Percentiles rank a stretch among this genome's conserved stretches.
Conservation (phyloP, 2,329 filamentous ascomycete species). For the Chaetothyriales sp. region DNA sequence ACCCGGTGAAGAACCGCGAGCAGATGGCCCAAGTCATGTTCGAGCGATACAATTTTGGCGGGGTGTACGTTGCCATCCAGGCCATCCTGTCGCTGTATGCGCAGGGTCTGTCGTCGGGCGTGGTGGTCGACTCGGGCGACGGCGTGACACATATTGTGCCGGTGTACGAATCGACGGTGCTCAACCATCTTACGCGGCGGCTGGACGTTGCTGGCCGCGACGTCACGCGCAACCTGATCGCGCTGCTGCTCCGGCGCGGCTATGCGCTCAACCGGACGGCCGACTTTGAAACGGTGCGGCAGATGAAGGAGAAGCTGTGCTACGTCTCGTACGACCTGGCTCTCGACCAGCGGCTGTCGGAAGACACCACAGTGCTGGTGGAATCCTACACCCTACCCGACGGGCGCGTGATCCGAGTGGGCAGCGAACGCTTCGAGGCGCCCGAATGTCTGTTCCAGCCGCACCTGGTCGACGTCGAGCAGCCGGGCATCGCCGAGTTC, state of each 20-base stretch:
- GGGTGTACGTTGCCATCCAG: constrained; percentile 96
- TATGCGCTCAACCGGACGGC: constrained; percentile 96
- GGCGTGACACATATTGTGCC: constrained; percentile 98
- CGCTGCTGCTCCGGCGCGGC: constrained; percentile 78
- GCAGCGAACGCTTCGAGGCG: constrained; percentile 93
- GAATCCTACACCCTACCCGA: constrained; percentile 97
- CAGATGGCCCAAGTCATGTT: constrained; percentile 99
- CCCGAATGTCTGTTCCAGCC: constrained; percentile 98
- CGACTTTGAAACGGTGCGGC: constrained; percentile 95
- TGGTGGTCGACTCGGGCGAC: constrained; percentile 97
- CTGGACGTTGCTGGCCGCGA: constrained; percentile 93
- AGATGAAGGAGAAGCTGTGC: constrained; percentile 99
- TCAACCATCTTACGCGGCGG: constrained; percentile 89
- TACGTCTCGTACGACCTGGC: constrained; percentile 98
- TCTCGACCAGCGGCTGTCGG: constrained; percentile 85
- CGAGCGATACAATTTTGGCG: constrained; percentile 88
- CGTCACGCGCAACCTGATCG: constrained; percentile 96
- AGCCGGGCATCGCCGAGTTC: constrained; percentile 91
- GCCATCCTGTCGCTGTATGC: constrained; percentile 92
- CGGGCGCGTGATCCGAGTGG: constrained; percentile 87
- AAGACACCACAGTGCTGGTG: constrained; percentile 93
- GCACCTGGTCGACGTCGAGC: constrained; percentile 92
- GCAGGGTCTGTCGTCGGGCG: constrained; percentile 81
- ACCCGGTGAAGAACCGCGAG: constrained; percentile 90
- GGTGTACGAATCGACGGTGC: constrained; percentile 93